Conservation (phyloP, 1,139 yeast genomes). For the Geotrichum phurueaensis region DNA sequence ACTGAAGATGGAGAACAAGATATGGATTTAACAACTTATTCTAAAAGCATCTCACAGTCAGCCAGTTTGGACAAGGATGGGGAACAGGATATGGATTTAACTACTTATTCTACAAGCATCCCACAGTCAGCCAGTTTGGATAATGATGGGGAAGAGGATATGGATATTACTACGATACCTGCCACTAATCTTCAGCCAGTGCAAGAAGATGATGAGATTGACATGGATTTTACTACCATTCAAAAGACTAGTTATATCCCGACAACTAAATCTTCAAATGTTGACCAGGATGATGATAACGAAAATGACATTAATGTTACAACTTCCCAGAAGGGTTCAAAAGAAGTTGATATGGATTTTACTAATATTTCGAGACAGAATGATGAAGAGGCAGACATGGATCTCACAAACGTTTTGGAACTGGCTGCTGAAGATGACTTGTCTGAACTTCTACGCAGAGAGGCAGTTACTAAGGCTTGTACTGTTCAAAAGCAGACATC, state of each 20-base stretch:
- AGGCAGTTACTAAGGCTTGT: not conserved
- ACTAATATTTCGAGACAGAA: not conserved
- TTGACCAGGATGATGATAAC: not conserved
- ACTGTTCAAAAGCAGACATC: not conserved
- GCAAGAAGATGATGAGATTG: conserved; percentile 11
- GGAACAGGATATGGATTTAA: conserved; percentile 16
- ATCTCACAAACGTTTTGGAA: not conserved
- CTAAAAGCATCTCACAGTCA: not conserved
- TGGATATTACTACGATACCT: conserved; percentile 24
- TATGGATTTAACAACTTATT: conserved; percentile 14
- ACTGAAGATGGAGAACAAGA: not conserved
- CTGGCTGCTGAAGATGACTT: not conserved
- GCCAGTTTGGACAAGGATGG: conserved; percentile 9
- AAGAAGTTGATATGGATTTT: conserved; percentile 4
- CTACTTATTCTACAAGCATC: conserved; percentile 1
- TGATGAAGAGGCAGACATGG: conserved; percentile 8
- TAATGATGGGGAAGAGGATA: conserved; percentile 18
- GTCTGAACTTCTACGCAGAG: not conserved
- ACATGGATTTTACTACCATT: conserved; percentile 20
- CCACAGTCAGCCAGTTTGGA: not conserved
- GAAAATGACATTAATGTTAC: conserved; percentile 1
- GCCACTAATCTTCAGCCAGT: conserved; percentile 5
- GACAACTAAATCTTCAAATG: not conserved
- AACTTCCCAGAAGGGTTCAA: not conserved
- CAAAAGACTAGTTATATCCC: not conserved